These are phyloP conservation scores for Asterophora parasitica DNA, from an alignment of 768 basidiomycete species.

Conservation along the genomic window DNA sequence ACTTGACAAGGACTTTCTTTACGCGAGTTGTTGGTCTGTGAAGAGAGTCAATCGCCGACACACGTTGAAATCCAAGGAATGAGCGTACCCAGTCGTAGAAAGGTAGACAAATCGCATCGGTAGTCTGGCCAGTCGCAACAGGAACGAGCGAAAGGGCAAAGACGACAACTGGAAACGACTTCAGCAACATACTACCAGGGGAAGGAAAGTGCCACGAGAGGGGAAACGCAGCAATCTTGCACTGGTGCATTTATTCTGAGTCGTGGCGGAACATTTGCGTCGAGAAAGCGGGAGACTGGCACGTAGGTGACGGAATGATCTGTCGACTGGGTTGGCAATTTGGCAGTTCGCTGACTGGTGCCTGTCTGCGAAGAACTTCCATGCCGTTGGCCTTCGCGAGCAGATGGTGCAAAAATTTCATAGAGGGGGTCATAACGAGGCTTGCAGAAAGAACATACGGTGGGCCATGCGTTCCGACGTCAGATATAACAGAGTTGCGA, in stretches of 20 bases:
- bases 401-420: conserved; percentile 1
- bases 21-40: conserved; percentile 40
- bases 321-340: conserved; percentile 14
- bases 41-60: neutral
- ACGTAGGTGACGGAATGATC: conserved; percentile 12
- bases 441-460: neutral
- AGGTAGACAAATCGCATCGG: conserved; percentile 35
- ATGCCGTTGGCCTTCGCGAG: conserved; percentile 2
- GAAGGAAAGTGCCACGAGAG: neutral
- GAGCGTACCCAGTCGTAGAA: conserved; percentile 37
- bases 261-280: conserved; percentile 4
- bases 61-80: neutral
- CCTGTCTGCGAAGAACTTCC: conserved; percentile 19
- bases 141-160: conserved; percentile 17
- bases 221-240: neutral
- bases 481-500: conserved; percentile 15
- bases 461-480: conserved; percentile 9
- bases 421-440: conserved; percentile 7
- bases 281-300: conserved; percentile 12
- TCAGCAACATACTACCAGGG: conserved; percentile 19
- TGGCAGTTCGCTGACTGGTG: conserved; percentile 24
- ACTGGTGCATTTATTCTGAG: conserved; percentile 6
- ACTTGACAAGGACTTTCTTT: conserved; percentile 44
- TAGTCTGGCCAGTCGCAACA: conserved; percentile 27
- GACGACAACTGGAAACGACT: conserved; percentile 17